A percentile compares a stretch with the other conserved stretches of the same genome.
Conservation (phyloP, 495 filamentous ascomycete species). For the Umbilicaria muhlenbergii region DNA sequence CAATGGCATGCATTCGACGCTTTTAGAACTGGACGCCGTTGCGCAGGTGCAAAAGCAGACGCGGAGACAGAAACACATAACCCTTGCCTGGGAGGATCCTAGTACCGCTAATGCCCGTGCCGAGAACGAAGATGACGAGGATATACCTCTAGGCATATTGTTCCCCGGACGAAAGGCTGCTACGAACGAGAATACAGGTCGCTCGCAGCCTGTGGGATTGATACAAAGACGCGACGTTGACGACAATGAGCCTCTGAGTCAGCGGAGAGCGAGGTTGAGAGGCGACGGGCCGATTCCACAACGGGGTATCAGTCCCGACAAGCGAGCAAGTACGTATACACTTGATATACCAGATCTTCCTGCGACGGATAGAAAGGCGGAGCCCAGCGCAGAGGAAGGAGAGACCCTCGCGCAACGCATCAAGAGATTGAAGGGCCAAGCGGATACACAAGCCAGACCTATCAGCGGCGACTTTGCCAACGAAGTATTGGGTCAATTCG, state of each 20-base stretch:
- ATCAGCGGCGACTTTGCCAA: conserved; percentile 64
- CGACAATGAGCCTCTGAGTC: conserved; percentile 79
- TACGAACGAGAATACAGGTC: conserved; percentile 23
- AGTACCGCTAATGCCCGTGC: conserved; percentile 16
- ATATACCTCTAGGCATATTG: conserved; percentile 74
- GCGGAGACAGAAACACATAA: conserved; percentile 56
- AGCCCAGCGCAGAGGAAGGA: conserved; percentile 35
- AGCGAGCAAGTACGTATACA: conserved; percentile 24
- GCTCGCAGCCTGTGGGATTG: conserved; percentile 58
- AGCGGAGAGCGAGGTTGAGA: conserved; percentile 59
- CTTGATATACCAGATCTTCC: conserved; percentile 8
- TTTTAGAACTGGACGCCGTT: conserved; percentile 81
- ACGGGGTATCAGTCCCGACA: conserved; percentile 15
- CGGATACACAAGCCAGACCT: conserved; percentile 35
- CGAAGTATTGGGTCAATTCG: conserved; percentile 61
- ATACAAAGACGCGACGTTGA: conserved; percentile 76
- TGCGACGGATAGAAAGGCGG: conserved; percentile 9
- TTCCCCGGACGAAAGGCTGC: conserved; percentile 44
- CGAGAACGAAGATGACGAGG: conserved; percentile 44
- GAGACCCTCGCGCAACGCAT: conserved; percentile 71
- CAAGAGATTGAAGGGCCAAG: conserved; percentile 45
- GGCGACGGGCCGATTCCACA: conserved; percentile 28
- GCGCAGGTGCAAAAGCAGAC: conserved; percentile 70
- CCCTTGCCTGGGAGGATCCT: conserved; percentile 80
- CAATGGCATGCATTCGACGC: conserved; percentile 71